Conservation (phyloP, 208 protist species). For the Herpetomonas samuelpessoai region DNA sequence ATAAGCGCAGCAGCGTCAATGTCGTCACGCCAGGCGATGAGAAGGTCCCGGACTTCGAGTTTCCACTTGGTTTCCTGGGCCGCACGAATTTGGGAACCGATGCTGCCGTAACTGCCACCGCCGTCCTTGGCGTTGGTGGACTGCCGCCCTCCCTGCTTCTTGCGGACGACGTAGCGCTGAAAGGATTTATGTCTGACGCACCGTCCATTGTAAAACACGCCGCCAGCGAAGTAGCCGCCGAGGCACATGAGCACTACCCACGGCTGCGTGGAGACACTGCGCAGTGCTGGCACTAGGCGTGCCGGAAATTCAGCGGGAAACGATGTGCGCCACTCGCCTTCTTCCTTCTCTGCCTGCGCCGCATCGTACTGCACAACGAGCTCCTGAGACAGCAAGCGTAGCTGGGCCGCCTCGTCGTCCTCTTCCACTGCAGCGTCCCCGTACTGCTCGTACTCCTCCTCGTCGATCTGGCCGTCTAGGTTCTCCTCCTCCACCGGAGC, state of each 20-base stretch:
- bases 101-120: slow-evolving; percentile 68
- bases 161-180: slow-evolving; percentile 90
- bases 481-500: slow-evolving; percentile 2
- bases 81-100: slow-evolving; percentile 83
- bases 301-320: slow-evolving; percentile 31
- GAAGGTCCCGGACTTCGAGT: slow-evolving; percentile 68
- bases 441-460: slow-evolving; percentile 8
- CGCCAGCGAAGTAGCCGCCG: slow-evolving; percentile 88
- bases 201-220: slow-evolving; percentile 54
- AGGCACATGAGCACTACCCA: slow-evolving; percentile 87
- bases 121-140: slow-evolving; percentile 77
- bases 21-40: slow-evolving; percentile 69
- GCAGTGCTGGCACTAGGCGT: slow-evolving; percentile 28
- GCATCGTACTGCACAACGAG: slow-evolving; percentile 71
- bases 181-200: slow-evolving; percentile 83
- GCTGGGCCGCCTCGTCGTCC: slow-evolving; percentile 12
- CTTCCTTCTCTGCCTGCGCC: slow-evolving; percentile 38
- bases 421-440: slow-evolving; percentile 15
- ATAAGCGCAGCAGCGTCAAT: slow-evolving; percentile 74
- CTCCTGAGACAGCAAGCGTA: slow-evolving; percentile 49
- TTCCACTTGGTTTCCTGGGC: slow-evolving; percentile 86
- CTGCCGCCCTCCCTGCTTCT: slow-evolving; percentile 92
- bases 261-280: slow-evolving; percentile 26
- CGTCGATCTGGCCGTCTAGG: neutral
- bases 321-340: slow-evolving; percentile 24